A percentile compares a stretch with the other conserved stretches of the same genome.
Evolutionary conservation across 164 flowering plant species (phyloP).

Genomic region (Berberis thunbergii): DNA sequence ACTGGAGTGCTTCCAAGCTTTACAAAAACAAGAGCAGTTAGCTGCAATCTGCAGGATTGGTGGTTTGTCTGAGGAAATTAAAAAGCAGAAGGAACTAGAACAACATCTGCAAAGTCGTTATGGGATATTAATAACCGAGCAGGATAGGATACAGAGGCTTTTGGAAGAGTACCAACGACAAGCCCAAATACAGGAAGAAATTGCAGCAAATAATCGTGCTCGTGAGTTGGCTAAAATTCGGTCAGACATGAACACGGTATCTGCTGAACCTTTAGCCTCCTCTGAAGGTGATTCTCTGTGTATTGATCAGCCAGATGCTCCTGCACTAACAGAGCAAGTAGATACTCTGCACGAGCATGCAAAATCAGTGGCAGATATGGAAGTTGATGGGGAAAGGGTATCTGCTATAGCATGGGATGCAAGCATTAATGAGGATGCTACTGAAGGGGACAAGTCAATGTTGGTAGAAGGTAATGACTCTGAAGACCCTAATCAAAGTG

Average conservation of each 20-base stretch:
- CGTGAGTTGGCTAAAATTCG: constrained; percentile 8
- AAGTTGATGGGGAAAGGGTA: constrained; percentile 7
- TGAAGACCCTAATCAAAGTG: constrained; percentile 2
- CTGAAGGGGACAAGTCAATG: constrained; percentile 4
- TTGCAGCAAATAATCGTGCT: constrained; percentile 27
- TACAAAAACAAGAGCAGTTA: constrained; percentile 74
- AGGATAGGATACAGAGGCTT: constrained; percentile 39
- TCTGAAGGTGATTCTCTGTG: too few relatives aligned
- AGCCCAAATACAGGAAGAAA: constrained; percentile 47
- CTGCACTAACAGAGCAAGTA: not conserved
- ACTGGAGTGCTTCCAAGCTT: constrained; percentile 80
- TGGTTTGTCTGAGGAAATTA: constrained; percentile 66
- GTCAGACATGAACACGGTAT: too few relatives aligned
- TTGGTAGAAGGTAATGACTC: not conserved
- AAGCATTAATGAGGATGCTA: not conserved
- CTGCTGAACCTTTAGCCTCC: too few relatives aligned
- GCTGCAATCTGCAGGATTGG: constrained; percentile 70
- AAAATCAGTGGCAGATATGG: constrained; percentile 6
- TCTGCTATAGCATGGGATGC: constrained; percentile 8
- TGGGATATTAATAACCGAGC: constrained; percentile 53
- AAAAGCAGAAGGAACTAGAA: constrained; percentile 88
- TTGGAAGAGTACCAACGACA: constrained; percentile 33
- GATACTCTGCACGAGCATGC: constrained; percentile 7
- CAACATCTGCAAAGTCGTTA: constrained; percentile 55
- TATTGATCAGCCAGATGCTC: too few relatives aligned